Evolutionary conservation across 306 rosid species (phyloP).

Genomic region (Leucaena leucocephala): DNA sequence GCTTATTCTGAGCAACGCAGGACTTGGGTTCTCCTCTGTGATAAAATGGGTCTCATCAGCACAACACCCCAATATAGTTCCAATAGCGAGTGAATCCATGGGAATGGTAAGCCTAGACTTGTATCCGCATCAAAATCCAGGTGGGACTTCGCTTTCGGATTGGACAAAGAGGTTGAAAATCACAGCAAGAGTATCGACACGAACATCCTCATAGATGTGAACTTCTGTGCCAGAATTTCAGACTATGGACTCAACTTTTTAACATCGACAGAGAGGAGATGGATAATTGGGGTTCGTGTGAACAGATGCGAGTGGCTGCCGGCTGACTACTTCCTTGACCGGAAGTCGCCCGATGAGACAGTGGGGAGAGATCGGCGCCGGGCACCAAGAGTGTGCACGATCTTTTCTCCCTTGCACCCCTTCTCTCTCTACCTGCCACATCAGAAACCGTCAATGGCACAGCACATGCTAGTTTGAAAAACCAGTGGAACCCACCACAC

Average conservation of each 20-base stretch:
- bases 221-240: slow-evolving; percentile 56
- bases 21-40: slow-evolving; percentile 64
- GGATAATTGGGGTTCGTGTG: slow-evolving; percentile 52
- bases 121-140: slow-evolving; percentile 63
- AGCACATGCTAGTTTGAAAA: no score
- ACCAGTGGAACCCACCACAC: no score
- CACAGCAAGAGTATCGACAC: slow-evolving; percentile 61
- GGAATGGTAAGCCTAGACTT: slow-evolving; percentile 59
- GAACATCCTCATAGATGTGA: slow-evolving; percentile 60
- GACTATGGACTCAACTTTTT: slow-evolving; percentile 74
- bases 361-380: no score
- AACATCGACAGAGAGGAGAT: slow-evolving; percentile 55
- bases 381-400: no score
- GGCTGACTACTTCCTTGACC: no score
- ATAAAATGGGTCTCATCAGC: slow-evolving; percentile 66
- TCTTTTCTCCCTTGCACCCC: no score
- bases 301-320: no score
- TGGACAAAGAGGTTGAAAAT: slow-evolving; percentile 63
- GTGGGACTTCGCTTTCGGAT: slow-evolving; percentile 56
- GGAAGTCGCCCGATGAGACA: no score
- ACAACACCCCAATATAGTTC: slow-evolving; percentile 75
- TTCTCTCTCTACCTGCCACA: no score
- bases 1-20: slow-evolving; percentile 75
- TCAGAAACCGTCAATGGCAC: no score
- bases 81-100: slow-evolving; percentile 67